Conservation (phyloP, 371 early-diverging fungal genomes). For the Lichtheimia ramosa region DNA sequence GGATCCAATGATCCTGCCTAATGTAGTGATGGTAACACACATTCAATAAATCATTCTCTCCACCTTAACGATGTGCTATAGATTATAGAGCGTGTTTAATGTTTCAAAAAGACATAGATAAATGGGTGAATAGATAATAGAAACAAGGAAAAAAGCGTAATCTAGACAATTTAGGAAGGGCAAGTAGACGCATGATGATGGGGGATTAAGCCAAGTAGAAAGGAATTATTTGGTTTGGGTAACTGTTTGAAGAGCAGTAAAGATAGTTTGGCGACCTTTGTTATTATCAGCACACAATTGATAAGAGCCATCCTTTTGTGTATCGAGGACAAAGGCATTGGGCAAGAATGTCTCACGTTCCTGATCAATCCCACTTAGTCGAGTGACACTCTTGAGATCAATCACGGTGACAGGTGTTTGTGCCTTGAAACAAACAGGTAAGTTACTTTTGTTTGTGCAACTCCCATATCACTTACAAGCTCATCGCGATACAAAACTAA, state of each 20-base stretch:
- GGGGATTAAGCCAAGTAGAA: not conserved
- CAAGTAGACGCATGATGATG: not conserved
- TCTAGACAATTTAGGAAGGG: too few relatives aligned
- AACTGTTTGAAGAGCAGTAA: slow-evolving; percentile 39
- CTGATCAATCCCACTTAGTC: slow-evolving; percentile 30
- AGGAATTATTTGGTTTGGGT: slow-evolving; percentile 12
- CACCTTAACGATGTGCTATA: too few relatives aligned
- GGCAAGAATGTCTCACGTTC: slow-evolving; percentile 45
- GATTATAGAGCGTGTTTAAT: too few relatives aligned
- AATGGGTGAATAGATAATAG: too few relatives aligned
- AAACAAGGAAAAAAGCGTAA: too few relatives aligned
- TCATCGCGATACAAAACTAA: slow-evolving; percentile 22
- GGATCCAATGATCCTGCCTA: too few relatives aligned
- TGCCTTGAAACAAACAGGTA: slow-evolving; percentile 18
- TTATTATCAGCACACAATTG: slow-evolving; percentile 43
- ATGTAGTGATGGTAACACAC: too few relatives aligned
- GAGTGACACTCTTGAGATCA: slow-evolving; percentile 30
- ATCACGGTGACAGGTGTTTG: slow-evolving; percentile 45
- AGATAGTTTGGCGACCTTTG: slow-evolving; percentile 29
- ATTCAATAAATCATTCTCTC: too few relatives aligned
- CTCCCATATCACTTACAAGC: not conserved
- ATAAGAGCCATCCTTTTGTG: slow-evolving; percentile 28
- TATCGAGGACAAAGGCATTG: slow-evolving; percentile 37
- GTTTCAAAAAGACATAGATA: too few relatives aligned
- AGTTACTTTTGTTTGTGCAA: not conserved